phyloP scores from a whole-genome alignment of 177 flowering plant species.

The Telopea speciosissima region DNA sequence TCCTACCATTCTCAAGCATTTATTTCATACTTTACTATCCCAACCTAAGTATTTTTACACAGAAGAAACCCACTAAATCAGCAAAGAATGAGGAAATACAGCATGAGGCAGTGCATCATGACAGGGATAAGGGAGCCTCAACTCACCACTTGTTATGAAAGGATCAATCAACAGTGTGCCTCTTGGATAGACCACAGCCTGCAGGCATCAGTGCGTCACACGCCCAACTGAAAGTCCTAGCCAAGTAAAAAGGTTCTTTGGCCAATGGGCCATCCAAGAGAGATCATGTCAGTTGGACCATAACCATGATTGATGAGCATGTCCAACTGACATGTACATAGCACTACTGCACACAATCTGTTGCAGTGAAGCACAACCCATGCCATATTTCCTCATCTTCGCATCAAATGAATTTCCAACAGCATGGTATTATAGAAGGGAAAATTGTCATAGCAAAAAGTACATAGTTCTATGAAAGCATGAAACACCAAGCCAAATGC shows the following conservation, averaged over 20 bases:
- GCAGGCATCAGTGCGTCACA: too few species aligned
- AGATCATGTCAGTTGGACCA: too few species aligned
- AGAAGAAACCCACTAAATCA: background rate
- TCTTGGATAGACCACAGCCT: background rate
- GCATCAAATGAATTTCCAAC: background rate
- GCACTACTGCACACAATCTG: background rate
- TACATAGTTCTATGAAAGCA: background rate
- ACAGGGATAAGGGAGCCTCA: background rate
- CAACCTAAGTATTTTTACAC: too few species aligned
- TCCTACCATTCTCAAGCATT: too few species aligned
- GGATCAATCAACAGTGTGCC: background rate
- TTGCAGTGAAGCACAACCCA: background rate
- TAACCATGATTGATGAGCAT: background rate
- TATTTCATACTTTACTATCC: too few species aligned
- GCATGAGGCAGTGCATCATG: background rate
- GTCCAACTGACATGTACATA: background rate
- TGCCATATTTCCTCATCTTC: conserved; percentile 1
- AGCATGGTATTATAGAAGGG: background rate
- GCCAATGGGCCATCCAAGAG: background rate
- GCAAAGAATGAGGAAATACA: background rate
- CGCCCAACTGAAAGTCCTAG: too few species aligned
- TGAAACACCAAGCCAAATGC: background rate
- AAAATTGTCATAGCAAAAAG: background rate
- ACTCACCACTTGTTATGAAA: background rate
- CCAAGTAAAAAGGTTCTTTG: too few species aligned